Evolutionary conservation across 1,139 yeast species (phyloP).

Genomic region (Pichia kudriavzevii): DNA sequence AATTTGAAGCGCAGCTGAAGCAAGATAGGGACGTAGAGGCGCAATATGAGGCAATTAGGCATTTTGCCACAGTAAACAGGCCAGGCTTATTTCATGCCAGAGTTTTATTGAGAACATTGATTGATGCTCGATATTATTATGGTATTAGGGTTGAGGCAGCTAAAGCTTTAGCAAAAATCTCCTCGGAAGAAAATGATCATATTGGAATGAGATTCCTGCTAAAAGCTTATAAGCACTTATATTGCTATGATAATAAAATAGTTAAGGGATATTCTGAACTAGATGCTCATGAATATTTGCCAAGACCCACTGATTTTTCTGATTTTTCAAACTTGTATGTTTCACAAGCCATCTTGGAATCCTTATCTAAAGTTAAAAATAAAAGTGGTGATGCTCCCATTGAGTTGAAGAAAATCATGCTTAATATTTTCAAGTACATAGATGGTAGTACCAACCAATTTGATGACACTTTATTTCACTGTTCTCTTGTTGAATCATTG

Average conservation of each 20-base stretch:
- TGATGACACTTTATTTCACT: conserved; percentile 65
- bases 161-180: conserved; percentile 59
- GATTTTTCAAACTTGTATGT: conserved; percentile 62
- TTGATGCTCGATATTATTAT: conserved; percentile 81
- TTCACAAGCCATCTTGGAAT: conserved; percentile 58
- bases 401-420: conserved; percentile 52
- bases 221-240: conserved; percentile 60
- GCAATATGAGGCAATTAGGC: conserved; percentile 74
- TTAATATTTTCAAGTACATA: conserved; percentile 72
- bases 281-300: conserved; percentile 41
- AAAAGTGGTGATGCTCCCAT: conserved; percentile 63
- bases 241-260: conserved; percentile 45
- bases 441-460: conserved; percentile 78
- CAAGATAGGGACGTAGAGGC: conserved; percentile 97
- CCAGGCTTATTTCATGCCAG: conserved; percentile 68
- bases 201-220: conserved; percentile 70
- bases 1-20: conserved; percentile 89
- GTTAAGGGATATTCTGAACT: conserved; percentile 20
- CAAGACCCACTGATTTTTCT: conserved; percentile 73
- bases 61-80: conserved; percentile 48
- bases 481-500: conserved; percentile 50
- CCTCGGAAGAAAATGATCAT: conserved; percentile 53
- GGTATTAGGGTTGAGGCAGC: conserved; percentile 91
- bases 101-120: conserved; percentile 65
- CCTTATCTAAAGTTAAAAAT: conserved; percentile 48